Evolutionary conservation across 108 stramenopile species (phyloP), one percentile per base, ranked within the genome.

Genomic region (Fistulifera pelliculosa): DNA sequence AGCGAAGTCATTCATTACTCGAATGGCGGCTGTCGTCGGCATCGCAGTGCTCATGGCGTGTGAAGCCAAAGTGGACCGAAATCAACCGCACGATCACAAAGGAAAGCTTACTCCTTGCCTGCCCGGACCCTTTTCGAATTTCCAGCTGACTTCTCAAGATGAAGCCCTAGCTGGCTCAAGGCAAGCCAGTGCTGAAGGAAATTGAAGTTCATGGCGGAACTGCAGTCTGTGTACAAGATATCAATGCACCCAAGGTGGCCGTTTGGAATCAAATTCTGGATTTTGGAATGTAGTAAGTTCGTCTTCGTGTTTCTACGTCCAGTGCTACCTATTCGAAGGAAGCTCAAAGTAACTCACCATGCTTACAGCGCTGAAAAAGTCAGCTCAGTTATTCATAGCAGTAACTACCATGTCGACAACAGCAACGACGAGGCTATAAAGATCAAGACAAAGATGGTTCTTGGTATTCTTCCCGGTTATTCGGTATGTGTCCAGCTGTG

Each of bases 231-330:
- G 74, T 85, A n/a, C 80, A 86, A 64, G 84, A 86, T 66, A 63
- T 86, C 38, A 48, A 74, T n/a, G 79, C 84, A 0, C 84, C 84
- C 23, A 73, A 49, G 24, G 52, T 57, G 47, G 77, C 74, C 2
- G 80, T 86, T 1, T 86, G 84, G 84, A 65, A 56, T 16, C 84
- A 86, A 49, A 81, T 86, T 61, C 61, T 86, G 45, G 70, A 70
- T 55, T 53, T 79, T 49, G 62, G 79, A 45, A 38, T 48, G 24
- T 86, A 86, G 31, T 35, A 35, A 35, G 31, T 35, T 6, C 8
- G n/a, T 8, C 31, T 35, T 35, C 6, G 6, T 6, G 31, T 35
- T 8, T 6, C 31, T 35, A 35, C 8, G n/a, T n/a, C n/a, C n/a
- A n/a, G n/a, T n/a, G n/a, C 31, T 35, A 35, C 31, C 8, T 3